Conservation (phyloP, 139 green algal species). For the Ettlia oleoabundans region DNA sequence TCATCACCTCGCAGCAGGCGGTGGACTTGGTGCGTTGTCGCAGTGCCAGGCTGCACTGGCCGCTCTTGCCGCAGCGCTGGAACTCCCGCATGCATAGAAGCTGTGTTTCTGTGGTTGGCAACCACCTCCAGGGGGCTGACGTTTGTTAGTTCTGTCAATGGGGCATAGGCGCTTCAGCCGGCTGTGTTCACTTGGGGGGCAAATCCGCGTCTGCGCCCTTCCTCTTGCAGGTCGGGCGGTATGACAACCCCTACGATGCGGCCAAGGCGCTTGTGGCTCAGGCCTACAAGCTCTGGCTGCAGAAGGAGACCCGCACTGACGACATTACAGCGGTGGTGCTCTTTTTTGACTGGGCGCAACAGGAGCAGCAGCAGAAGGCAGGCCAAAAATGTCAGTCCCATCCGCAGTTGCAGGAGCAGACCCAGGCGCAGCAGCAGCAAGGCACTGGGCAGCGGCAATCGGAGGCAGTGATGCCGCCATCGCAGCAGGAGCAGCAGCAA, state of each 20-base stretch:
- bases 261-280: constrained; percentile 24
- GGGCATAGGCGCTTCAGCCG: too few relatives aligned
- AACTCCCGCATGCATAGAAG: too few relatives aligned
- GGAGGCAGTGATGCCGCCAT: background rate
- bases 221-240: background rate
- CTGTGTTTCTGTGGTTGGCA: too few relatives aligned
- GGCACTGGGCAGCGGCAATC: background rate
- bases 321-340: constrained; percentile 94
- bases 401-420: background rate
- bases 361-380: background rate
- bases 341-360: constrained; percentile 51
- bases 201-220: background rate
- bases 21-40: constrained; percentile 80
- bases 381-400: background rate
- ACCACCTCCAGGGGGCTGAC: too few relatives aligned
- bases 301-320: constrained; percentile 92
- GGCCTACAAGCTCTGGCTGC: constrained; percentile 89
- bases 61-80: too few relatives aligned
- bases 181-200: too few relatives aligned
- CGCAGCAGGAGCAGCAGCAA: background rate
- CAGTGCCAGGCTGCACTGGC: background rate
- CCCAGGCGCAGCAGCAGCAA: background rate
- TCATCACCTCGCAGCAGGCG: constrained; percentile 88
- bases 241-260: constrained; percentile 28
- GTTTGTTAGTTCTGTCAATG: too few relatives aligned